Evolutionary conservation across 2,329 filamentous ascomycete species (phyloP).

Genomic region (Aureobasidium subglaciale): DNA sequence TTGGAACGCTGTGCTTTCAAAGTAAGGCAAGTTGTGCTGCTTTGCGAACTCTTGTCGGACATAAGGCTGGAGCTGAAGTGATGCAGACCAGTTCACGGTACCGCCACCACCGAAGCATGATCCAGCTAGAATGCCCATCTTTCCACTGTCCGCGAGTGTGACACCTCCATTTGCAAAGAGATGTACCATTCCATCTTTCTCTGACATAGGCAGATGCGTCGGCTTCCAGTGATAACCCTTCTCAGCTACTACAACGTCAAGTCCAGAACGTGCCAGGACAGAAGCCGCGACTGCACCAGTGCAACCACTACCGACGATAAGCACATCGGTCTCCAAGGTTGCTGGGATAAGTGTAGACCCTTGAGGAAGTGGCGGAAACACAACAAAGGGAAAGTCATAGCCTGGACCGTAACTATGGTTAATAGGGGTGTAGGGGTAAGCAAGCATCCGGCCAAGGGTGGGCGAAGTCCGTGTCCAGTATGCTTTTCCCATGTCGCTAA

Average conservation of each 20-base stretch:
- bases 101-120: slow-evolving; percentile 79
- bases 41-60: slow-evolving; percentile 77
- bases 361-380: slow-evolving; percentile 45
- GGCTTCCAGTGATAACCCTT: slow-evolving; percentile 72
- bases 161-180: slow-evolving; percentile 65
- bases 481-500: slow-evolving; percentile 50
- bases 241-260: slow-evolving; percentile 71
- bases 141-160: slow-evolving; percentile 42
- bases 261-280: slow-evolving; percentile 68
- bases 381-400: slow-evolving; percentile 55
- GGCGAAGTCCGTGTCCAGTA: slow-evolving; percentile 51
- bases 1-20: slow-evolving; percentile 67
- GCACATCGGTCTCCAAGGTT: slow-evolving; percentile 67
- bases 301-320: slow-evolving; percentile 81
- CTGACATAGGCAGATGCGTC: slow-evolving; percentile 66
- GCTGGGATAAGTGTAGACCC: slow-evolving; percentile 37
- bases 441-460: slow-evolving; percentile 48
- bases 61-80: slow-evolving; percentile 61
- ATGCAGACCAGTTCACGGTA: slow-evolving; percentile 75
- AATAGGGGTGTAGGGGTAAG: slow-evolving; percentile 51
- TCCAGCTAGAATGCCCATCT: slow-evolving; percentile 58
- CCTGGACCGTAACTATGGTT: slow-evolving; percentile 39
- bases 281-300: slow-evolving; percentile 78
- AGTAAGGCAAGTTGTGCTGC: slow-evolving; percentile 58
- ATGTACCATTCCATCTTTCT: slow-evolving; percentile 51